Percentiles rank a stretch among this genome's conserved stretches.
Evolutionary conservation across 2,329 filamentous ascomycete species (phyloP).

Genomic region (Paraphaeosphaeria minitans): DNA sequence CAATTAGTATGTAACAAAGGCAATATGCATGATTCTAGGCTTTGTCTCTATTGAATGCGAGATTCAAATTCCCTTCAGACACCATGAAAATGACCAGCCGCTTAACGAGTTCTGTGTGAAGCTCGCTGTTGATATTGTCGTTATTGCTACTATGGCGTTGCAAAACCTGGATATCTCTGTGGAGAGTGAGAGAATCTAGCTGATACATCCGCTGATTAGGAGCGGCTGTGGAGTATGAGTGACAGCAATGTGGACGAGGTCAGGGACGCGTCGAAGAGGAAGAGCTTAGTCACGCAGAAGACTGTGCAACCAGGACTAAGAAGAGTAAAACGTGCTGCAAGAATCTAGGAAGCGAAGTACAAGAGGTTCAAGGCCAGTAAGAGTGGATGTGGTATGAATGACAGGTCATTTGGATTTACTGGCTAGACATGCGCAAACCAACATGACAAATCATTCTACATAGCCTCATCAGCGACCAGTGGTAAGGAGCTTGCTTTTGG

Average conservation of each 20-base stretch:
- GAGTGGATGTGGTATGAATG: background rate
- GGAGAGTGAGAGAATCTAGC: slow-evolving; percentile 53
- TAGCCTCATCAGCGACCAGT: too few species aligned
- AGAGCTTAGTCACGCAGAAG: slow-evolving; percentile 19
- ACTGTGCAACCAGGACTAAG: background rate
- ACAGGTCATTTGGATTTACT: background rate
- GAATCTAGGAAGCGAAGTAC: background rate
- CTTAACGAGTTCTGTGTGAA: slow-evolving; percentile 74
- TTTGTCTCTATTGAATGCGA: slow-evolving; percentile 64
- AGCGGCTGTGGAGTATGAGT: slow-evolving; percentile 42
- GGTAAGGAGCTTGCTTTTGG: too few species aligned
- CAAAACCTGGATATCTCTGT: slow-evolving; percentile 59
- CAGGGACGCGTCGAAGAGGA: slow-evolving; percentile 46
- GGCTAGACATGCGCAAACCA: too few species aligned
- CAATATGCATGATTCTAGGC: slow-evolving; percentile 82
- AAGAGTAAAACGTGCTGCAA: background rate
- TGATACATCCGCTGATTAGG: slow-evolving; percentile 59
- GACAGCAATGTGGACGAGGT: slow-evolving; percentile 45
- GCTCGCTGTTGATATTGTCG: slow-evolving; percentile 73
- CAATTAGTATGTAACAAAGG: slow-evolving; percentile 34
- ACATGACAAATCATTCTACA: too few species aligned
- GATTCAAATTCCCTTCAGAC: slow-evolving; percentile 84
- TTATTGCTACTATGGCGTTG: slow-evolving; percentile 65
- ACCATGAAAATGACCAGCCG: slow-evolving; percentile 75
- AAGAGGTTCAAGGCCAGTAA: background rate